A percentile compares a stretch with the other conserved stretches of the same genome.
These are phyloP conservation scores for Camellia japonica DNA, from an alignment of 148 eudicot genomes.

Conservation along the genomic window DNA sequence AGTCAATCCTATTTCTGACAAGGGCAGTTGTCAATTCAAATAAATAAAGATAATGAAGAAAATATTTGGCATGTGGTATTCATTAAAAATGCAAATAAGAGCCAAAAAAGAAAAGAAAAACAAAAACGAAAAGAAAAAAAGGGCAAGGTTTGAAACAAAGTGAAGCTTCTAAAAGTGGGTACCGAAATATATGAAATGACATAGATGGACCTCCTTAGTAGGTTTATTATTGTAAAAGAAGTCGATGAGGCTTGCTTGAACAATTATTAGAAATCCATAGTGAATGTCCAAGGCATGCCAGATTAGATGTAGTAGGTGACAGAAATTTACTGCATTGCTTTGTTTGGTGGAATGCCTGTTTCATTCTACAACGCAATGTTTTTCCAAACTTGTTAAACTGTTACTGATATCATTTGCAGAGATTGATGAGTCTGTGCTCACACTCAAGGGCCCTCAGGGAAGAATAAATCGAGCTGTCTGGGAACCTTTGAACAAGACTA, in stretches of 20 bases:
- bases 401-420: conserved; percentile 42
- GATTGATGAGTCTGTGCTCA: conserved; percentile 59
- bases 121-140: too few species aligned
- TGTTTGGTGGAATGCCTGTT: background rate
- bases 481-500: conserved; percentile 89
- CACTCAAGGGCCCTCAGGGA: conserved; percentile 77
- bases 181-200: too few species aligned
- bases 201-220: too few species aligned
- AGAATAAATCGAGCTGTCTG: conserved; percentile 95
- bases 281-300: background rate
- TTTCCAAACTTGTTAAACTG: background rate
- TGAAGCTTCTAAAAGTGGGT: too few species aligned
- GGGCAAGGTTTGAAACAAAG: too few species aligned
- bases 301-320: background rate
- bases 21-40: background rate
- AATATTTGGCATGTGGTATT: background rate
- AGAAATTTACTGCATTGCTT: background rate
- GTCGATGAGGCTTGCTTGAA: too few species aligned
- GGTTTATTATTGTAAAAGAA: too few species aligned
- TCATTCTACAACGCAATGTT: background rate
- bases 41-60: background rate
- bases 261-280: too few species aligned
- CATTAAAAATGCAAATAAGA: background rate
- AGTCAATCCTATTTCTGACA: too few species aligned
- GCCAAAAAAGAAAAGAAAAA: too few species aligned